phyloP scores from a whole-genome alignment of 1,284 basidiomycete species.

The Irpex sp. region DNA sequence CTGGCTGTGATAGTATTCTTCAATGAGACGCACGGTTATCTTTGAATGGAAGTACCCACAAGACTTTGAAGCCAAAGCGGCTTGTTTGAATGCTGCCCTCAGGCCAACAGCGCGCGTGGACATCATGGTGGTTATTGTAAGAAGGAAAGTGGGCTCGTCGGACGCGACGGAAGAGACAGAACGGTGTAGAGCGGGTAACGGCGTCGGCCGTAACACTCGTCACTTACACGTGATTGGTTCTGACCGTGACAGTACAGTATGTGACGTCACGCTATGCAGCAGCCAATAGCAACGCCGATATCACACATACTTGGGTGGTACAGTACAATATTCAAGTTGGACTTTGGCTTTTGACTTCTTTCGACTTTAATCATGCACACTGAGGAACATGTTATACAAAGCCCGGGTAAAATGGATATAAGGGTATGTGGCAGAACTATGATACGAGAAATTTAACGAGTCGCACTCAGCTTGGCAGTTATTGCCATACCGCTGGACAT shows the following conservation, averaged over 20 bases:
- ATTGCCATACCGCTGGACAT: no score
- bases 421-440: no score
- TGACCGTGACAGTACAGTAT: not conserved
- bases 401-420: no score
- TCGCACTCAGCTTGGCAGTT: no score
- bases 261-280: no score
- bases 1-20: slow-evolving; percentile 30
- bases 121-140: slow-evolving; percentile 34
- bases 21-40: slow-evolving; percentile 14
- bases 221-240: not conserved
- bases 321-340: no score
- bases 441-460: no score
- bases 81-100: slow-evolving; percentile 48
- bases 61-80: slow-evolving; percentile 42
- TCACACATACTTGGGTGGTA: no score
- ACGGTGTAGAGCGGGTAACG: not conserved
- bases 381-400: no score
- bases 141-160: slow-evolving; percentile 1
- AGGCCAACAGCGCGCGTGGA: slow-evolving; percentile 50
- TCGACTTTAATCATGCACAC: no score
- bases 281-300: no score
- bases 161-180: slow-evolving; percentile 1
- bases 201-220: not conserved
- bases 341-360: no score
- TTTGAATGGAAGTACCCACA: slow-evolving; percentile 31